Evolutionary conservation across 2,329 filamentous ascomycete species (phyloP).

Genomic region (Calonectria hawksworthii): DNA sequence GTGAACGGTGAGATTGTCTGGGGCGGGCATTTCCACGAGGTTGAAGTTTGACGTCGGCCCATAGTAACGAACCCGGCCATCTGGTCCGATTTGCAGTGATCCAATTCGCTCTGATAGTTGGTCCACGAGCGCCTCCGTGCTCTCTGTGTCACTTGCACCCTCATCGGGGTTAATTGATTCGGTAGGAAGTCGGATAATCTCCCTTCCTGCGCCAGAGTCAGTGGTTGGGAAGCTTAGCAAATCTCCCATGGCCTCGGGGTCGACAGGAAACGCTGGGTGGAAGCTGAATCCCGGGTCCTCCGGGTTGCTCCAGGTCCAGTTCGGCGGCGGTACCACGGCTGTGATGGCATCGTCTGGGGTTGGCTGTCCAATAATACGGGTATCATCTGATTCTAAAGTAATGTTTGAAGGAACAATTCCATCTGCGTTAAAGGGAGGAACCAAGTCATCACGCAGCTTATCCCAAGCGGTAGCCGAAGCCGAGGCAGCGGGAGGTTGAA

Average conservation of each 20-base stretch:
- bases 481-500: not conserved
- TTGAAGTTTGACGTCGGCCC: conserved; percentile 47
- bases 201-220: not conserved
- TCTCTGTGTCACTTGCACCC: conserved; percentile 36
- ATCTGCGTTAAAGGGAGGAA: not conserved
- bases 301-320: conserved; percentile 32
- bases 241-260: conserved; percentile 21
- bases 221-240: conserved; percentile 24
- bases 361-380: not conserved
- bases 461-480: conserved; percentile 15
- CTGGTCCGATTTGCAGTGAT: conserved; percentile 41
- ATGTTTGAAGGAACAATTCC: not conserved
- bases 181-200: conserved; percentile 24
- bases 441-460: not conserved
- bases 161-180: conserved; percentile 24
- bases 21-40: conserved; percentile 41
- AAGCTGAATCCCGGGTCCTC: conserved; percentile 28
- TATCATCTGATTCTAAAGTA: conserved; percentile 2
- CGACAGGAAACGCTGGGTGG: conserved; percentile 27
- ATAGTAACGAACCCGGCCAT: conserved; percentile 42
- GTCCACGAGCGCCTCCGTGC: conserved; percentile 43
- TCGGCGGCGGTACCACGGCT: not conserved
- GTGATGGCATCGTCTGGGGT: conserved; percentile 19
- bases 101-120: conserved; percentile 46
- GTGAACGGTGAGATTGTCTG: conserved; percentile 42